These are phyloP conservation scores for Solanum bukasovii DNA, from an alignment of 257 asterid species.

Conservation along the genomic window DNA sequence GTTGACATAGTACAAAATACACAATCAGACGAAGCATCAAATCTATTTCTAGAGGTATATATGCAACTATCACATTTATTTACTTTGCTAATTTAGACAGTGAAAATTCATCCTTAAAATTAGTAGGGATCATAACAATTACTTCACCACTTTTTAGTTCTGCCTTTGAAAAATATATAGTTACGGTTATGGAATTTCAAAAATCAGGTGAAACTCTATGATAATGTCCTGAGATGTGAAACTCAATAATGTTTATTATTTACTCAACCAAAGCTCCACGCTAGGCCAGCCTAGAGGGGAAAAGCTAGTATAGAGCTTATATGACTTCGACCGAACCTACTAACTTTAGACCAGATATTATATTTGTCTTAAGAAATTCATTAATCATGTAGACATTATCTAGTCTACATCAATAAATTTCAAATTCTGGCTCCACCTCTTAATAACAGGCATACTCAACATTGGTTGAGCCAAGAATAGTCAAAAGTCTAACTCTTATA, in stretches of 20 bases:
- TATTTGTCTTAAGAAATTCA: neutral
- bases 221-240: neutral
- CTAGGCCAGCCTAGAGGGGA: neutral
- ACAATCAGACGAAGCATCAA: conserved; percentile 32
- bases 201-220: neutral
- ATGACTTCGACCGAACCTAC: neutral
- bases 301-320: neutral
- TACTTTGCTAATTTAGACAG: neutral
- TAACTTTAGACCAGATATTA: neutral
- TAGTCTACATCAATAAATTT: too few species aligned
- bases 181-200: neutral
- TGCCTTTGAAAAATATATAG: neutral
- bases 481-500: neutral
- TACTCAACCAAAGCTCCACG: neutral
- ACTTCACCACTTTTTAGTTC: neutral
- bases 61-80: neutral
- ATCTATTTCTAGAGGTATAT: conserved; percentile 27
- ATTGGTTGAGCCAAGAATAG: neutral
- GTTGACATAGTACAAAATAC: conserved; percentile 46
- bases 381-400: too few species aligned
- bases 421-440: neutral
- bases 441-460: neutral
- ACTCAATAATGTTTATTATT: neutral
- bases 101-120: neutral
- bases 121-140: too few species aligned